Base-by-base conservation (phyloP, 2,329 filamentous ascomycete species). In the Aspergillus eucalypticola region DNA sequence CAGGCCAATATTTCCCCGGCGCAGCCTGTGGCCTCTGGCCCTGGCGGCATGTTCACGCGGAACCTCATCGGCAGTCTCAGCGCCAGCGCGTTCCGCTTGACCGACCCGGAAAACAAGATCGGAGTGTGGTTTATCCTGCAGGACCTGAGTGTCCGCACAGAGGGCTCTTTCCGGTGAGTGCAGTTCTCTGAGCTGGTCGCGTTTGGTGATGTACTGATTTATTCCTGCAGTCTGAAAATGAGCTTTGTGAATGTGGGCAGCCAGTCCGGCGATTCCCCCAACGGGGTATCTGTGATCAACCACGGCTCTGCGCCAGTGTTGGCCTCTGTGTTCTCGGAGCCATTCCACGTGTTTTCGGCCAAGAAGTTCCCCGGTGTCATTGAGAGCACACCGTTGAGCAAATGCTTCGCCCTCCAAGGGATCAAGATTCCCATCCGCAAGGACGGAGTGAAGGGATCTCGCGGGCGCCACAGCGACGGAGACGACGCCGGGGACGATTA, bases 281-380 rank as follows among this genome's bases (percentile, higher is more conserved):
- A 79, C 38, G 76, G 76, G 29, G 71, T 76, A 5, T 71, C 80
- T 3, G 81, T 78, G 3, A 79, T 96, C 61, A 95, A 92, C 74
- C 88, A 85, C 39, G 89, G 88, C 58, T 88, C 87, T 64, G 90
- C 91, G 0, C 91, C 91, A 0, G 89, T 97, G 11, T 84, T 98
- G 17, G 92, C 94, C 0, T 90, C 88, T 8, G 89, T 88, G 68
- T 98, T 94, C 77, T 96, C 91, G 51, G 90, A 96, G 4, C 84
- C 88, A 2, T 98, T 99, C 81, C 91, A 92, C 56, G 95, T 99
- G 29, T 98, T 90, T 78, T 96, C 91, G 2, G 95, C 95, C 51
- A 99, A 99, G 83, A 97, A 97, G 72, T 99, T 99, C 76, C 95
- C 95, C 0, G 95, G 95, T 42, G 95, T 99, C 1, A 96, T 96